A percentile compares a stretch with the other conserved stretches of the same genome.
Evolutionary conservation across 2,329 filamentous ascomycete genomes (phyloP).

Genomic region (Falciphora oryzae): DNA sequence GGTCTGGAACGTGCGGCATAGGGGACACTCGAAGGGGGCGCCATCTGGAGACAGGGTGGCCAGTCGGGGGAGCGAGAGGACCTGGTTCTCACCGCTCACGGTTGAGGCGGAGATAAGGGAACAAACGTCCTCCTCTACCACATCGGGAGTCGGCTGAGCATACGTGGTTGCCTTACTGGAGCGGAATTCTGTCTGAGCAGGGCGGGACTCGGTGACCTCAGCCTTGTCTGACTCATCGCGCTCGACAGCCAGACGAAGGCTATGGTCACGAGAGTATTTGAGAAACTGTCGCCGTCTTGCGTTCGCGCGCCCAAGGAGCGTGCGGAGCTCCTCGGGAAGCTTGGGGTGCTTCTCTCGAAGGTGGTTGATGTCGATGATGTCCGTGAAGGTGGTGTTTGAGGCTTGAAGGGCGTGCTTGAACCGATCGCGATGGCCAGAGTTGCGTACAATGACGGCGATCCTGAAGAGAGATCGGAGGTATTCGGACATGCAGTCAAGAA

Average conservation of each 20-base stretch:
- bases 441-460: too few species aligned
- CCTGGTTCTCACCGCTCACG: background rate
- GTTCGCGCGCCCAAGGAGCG: background rate
- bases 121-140: background rate
- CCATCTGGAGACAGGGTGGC: constrained; percentile 3
- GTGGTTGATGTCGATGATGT: too few species aligned
- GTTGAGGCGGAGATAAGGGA: background rate
- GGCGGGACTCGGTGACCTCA: background rate
- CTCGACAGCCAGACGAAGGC: background rate
- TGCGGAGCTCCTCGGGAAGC: background rate
- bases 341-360: too few species aligned
- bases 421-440: too few species aligned
- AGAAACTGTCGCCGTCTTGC: background rate
- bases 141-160: background rate
- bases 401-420: too few species aligned
- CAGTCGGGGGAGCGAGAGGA: background rate
- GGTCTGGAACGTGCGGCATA: background rate
- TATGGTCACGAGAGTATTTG: constrained; percentile 4
- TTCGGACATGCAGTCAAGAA: background rate
- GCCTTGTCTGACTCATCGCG: background rate
- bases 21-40: constrained; percentile 3
- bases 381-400: too few species aligned
- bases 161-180: constrained; percentile 7
- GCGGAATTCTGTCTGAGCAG: background rate
- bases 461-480: too few species aligned